Conservation (phyloP, 345 rosid genomes). For the Arabidopsis thaliana region TAIR10.1 NC_003070.9:6413501-6414000, state of each 20-base stretch:
- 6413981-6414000: conserved; percentile 73
- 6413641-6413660: conserved; percentile 77
- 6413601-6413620: conserved; percentile 90
- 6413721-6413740: conserved; percentile 65
- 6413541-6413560: conserved; percentile 80
- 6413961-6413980: conserved; percentile 80
- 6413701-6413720: conserved; percentile 91
- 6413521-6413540: conserved; percentile 50
- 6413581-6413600: conserved; percentile 77
- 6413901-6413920: conserved; percentile 54
- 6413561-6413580: conserved; percentile 78
- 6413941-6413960: conserved; percentile 61
- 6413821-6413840: conserved; percentile 53
- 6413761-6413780: conserved; percentile 91
- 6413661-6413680: conserved; percentile 78
- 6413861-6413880: conserved; percentile 78
- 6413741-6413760: conserved; percentile 75
- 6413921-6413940: conserved; percentile 53
- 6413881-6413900: conserved; percentile 53
- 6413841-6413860: conserved; percentile 86
- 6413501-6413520: conserved; percentile 49
- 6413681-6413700: conserved; percentile 88
- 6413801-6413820: conserved; percentile 73
- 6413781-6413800: conserved; percentile 88
- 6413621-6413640: conserved; percentile 91